Evolutionary conservation across 768 basidiomycete species (phyloP).

Genomic region (Pleurotus djamor): DNA sequence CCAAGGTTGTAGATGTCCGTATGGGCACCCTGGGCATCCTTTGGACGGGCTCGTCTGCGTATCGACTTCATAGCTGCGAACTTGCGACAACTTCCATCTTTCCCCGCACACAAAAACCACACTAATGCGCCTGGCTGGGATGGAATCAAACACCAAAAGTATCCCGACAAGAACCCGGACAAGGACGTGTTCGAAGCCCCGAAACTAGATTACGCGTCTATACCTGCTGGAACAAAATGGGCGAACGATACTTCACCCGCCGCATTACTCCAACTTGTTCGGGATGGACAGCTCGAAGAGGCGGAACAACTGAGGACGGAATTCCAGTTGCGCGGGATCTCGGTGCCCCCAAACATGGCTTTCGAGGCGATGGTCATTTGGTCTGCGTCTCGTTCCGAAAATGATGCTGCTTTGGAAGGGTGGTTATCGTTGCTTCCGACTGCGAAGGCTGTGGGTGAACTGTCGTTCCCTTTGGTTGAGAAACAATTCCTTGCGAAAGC

Average conservation of each 20-base stretch:
- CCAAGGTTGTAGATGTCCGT: constrained; percentile 2
- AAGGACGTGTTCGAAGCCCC: constrained; percentile 10
- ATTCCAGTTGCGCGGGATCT: constrained; percentile 30
- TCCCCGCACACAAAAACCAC: not conserved
- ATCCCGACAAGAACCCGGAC: constrained; percentile 3
- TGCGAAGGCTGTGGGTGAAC: constrained; percentile 13
- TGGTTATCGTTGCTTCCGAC: constrained; percentile 46
- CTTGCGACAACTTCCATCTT: not conserved
- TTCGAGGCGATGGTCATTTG: constrained; percentile 36
- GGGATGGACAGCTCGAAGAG: constrained; percentile 22
- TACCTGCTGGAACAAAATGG: constrained; percentile 4
- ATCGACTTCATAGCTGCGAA: not conserved
- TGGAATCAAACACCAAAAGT: constrained; percentile 4
- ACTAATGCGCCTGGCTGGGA: constrained; percentile 5
- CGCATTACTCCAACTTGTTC: constrained; percentile 23
- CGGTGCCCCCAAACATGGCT: constrained; percentile 28
- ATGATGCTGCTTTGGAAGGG: constrained; percentile 19
- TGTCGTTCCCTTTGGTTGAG: constrained; percentile 11
- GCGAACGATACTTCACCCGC: constrained; percentile 9
- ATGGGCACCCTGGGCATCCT: constrained; percentile 6
- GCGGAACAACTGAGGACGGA: constrained; percentile 34
- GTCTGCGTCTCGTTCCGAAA: constrained; percentile 21
- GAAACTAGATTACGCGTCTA: not conserved
- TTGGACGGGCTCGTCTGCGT: constrained; percentile 1
- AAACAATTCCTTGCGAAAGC: constrained; percentile 24